phyloP scores from a whole-genome alignment of 2,329 filamentous ascomycete genomes.

The Beauveria rudraprayagi region DNA sequence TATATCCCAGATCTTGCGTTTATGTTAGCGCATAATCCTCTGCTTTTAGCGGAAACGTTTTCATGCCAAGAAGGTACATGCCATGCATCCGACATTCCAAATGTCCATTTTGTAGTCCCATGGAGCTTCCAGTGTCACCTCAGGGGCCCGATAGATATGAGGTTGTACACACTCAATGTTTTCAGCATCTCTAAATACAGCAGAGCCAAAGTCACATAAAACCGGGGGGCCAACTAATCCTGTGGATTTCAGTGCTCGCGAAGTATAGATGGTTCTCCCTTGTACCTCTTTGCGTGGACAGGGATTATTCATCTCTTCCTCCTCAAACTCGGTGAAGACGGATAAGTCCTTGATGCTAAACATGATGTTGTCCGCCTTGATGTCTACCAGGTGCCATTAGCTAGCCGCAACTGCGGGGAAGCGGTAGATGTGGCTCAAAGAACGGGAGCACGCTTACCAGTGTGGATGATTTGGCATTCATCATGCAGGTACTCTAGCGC shows the following conservation, averaged over 20 bases:
- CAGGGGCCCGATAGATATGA: background rate
- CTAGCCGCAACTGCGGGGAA: too few relatives aligned
- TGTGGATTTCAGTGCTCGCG: background rate
- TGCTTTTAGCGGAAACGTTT: background rate
- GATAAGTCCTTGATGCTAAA: too few relatives aligned
- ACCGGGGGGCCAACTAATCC: background rate
- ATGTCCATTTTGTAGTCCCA: background rate
- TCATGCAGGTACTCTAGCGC: too few relatives aligned
- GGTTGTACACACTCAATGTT: background rate
- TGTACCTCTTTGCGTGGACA: background rate
- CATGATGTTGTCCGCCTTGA: too few relatives aligned
- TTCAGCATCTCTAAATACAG: background rate
- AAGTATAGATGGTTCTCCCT: background rate
- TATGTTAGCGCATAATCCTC: background rate
- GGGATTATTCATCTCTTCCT: too few relatives aligned
- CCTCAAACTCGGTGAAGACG: too few relatives aligned
- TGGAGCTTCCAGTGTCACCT: background rate
- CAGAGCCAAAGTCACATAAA: background rate
- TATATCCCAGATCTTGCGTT: background rate
- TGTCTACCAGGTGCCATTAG: too few relatives aligned
- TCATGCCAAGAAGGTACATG: background rate
- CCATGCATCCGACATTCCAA: conserved; percentile 1
- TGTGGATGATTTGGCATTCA: too few relatives aligned
- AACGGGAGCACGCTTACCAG: too few relatives aligned
- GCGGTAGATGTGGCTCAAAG: too few relatives aligned